These are phyloP conservation scores for Cucurbita argyrosperma DNA, from an alignment of 306 rosid species.

Conservation along the genomic window DNA sequence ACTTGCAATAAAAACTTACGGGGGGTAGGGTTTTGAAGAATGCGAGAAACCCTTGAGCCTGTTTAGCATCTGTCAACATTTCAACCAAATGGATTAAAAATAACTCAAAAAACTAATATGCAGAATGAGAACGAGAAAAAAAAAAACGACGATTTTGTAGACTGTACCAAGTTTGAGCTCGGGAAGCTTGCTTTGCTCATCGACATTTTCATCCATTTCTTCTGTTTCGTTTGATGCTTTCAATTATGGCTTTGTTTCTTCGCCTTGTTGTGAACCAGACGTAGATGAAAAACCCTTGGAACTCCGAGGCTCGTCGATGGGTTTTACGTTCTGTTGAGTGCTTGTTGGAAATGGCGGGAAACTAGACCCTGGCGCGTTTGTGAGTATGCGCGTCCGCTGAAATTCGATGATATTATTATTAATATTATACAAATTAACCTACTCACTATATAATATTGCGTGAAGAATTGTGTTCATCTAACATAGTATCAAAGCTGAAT, in stretches of 20 bases:
- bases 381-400: no score
- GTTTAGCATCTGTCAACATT: slow-evolving; percentile 58
- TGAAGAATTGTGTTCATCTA: no score
- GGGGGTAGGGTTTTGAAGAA: slow-evolving; percentile 75
- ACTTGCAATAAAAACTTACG: slow-evolving; percentile 28
- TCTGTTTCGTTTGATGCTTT: background rate
- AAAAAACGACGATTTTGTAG: slow-evolving; percentile 5
- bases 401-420: no score
- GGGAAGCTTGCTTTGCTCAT: slow-evolving; percentile 57
- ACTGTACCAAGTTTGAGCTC: slow-evolving; percentile 73
- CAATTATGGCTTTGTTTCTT: background rate
- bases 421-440: no score
- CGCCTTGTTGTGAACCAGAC: background rate
- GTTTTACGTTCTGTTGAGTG: background rate
- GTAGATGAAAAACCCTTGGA: background rate
- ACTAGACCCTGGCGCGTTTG: background rate
- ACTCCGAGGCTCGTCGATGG: background rate
- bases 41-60: slow-evolving; percentile 89
- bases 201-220: slow-evolving; percentile 45
- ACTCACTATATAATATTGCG: no score
- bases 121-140: background rate
- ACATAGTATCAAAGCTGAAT: no score
- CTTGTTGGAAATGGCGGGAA: background rate
- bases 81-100: background rate
- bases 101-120: background rate